Conservation (phyloP, 192 early-diverging fungal genomes). For the Gigaspora rosea region DNA sequence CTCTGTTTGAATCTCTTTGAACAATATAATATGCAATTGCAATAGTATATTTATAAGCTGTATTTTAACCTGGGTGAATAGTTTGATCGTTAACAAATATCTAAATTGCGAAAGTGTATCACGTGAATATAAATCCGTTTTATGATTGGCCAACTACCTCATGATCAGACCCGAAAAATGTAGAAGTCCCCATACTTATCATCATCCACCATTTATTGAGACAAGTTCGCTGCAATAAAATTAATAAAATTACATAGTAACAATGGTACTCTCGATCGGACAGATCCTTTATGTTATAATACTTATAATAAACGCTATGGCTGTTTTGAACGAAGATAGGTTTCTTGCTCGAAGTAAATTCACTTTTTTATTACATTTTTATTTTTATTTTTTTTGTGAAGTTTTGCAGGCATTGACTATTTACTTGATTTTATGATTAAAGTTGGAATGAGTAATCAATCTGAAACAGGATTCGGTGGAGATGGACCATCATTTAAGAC, state of each 20-base stretch:
- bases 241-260: not conserved
- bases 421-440: slow-evolving; percentile 52
- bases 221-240: too few species aligned
- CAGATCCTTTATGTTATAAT: slow-evolving; percentile 74
- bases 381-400: not conserved
- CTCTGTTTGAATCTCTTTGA: too few species aligned
- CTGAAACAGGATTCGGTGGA: slow-evolving; percentile 21
- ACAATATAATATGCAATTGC: too few species aligned
- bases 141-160: too few species aligned
- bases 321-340: slow-evolving; percentile 85
- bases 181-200: too few species aligned
- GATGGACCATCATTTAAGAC: slow-evolving; percentile 66
- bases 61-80: too few species aligned
- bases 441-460: slow-evolving; percentile 38
- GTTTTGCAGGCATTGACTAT: not conserved
- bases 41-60: too few species aligned
- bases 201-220: too few species aligned
- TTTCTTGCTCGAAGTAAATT: slow-evolving; percentile 85
- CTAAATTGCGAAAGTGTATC: too few species aligned
- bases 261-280: slow-evolving; percentile 63
- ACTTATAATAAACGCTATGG: slow-evolving; percentile 82
- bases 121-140: too few species aligned
- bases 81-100: too few species aligned
- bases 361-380: not conserved
- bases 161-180: too few species aligned